phyloP scores from a whole-genome alignment of 768 basidiomycete species.

The Cystofilobasidium macerans region DNA sequence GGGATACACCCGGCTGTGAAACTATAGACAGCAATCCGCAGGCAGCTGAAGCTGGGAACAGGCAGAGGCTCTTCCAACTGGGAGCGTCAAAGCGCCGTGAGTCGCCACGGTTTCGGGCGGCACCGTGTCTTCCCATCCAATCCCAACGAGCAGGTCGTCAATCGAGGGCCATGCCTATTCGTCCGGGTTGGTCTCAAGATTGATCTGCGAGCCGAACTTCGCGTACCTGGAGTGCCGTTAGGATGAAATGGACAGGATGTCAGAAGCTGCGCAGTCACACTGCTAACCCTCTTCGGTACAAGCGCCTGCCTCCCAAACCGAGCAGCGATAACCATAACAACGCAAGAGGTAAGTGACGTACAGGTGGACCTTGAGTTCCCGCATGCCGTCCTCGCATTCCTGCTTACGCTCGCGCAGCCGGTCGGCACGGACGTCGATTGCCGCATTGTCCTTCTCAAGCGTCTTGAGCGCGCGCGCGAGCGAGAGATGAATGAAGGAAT shows the following conservation, averaged over 20 bases:
- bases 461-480: constrained; percentile 48
- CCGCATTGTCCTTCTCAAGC: constrained; percentile 32
- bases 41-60: no score
- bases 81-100: no score
- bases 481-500: constrained; percentile 71
- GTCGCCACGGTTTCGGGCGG: no score
- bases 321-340: constrained; percentile 24
- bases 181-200: constrained; percentile 53
- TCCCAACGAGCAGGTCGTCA: no score
- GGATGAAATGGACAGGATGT: not conserved
- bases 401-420: constrained; percentile 31
- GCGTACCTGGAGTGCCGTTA: constrained; percentile 46
- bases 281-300: no score
- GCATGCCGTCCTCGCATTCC: constrained; percentile 38
- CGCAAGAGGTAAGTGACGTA: constrained; percentile 27
- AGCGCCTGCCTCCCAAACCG: constrained; percentile 29
- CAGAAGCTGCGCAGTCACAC: not conserved
- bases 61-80: no score
- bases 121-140: no score
- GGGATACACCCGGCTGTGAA: no score
- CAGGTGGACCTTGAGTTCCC: constrained; percentile 37
- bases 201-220: constrained; percentile 86
- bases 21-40: no score
- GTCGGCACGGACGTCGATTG: constrained; percentile 32
- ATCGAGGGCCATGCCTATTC: not conserved